phyloP scores from a whole-genome alignment of 805 yeast genomes.

The Myxozyma monticola region DNA sequence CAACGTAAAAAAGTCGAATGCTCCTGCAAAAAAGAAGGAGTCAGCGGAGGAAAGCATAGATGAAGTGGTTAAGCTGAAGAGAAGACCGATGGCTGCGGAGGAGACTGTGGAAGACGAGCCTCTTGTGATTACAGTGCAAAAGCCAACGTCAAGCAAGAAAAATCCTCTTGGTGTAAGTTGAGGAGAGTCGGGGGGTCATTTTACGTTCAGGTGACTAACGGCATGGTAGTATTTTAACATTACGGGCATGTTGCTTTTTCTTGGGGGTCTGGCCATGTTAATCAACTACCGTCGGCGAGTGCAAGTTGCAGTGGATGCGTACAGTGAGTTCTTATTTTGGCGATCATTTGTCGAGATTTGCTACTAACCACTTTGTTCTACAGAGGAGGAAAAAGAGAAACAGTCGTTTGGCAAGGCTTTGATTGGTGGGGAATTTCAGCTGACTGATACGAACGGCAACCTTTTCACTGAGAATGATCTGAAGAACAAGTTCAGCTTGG shows the following conservation, averaged over 20 bases:
- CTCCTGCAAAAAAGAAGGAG: not conserved
- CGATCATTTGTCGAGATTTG: not conserved
- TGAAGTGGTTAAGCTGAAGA: constrained; percentile 8
- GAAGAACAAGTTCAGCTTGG: constrained; percentile 72
- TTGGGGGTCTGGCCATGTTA: constrained; percentile 7
- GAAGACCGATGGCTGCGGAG: constrained; percentile 9
- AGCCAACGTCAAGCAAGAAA: not conserved
- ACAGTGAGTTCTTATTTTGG: constrained; percentile 4
- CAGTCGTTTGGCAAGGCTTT: constrained; percentile 68
- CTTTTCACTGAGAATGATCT: constrained; percentile 76
- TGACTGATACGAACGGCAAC: constrained; percentile 69
- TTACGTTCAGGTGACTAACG: not conserved
- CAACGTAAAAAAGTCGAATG: constrained; percentile 1
- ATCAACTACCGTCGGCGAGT: constrained; percentile 20
- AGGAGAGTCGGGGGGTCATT: not conserved
- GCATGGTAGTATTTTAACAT: constrained; percentile 20
- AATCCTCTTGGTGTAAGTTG: constrained; percentile 19
- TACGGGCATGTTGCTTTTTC: constrained; percentile 13
- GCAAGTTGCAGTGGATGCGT: constrained; percentile 19
- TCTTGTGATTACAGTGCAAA: constrained; percentile 13
- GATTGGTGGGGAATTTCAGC: constrained; percentile 84
- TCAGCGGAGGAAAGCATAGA: constrained; percentile 6
- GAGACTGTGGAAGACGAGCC: constrained; percentile 12
- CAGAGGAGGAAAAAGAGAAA: constrained; percentile 19
- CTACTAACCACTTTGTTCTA: not conserved